phyloP scores from a whole-genome alignment of 1,284 basidiomycete genomes.

The Ceratobasidium sp. region DNA sequence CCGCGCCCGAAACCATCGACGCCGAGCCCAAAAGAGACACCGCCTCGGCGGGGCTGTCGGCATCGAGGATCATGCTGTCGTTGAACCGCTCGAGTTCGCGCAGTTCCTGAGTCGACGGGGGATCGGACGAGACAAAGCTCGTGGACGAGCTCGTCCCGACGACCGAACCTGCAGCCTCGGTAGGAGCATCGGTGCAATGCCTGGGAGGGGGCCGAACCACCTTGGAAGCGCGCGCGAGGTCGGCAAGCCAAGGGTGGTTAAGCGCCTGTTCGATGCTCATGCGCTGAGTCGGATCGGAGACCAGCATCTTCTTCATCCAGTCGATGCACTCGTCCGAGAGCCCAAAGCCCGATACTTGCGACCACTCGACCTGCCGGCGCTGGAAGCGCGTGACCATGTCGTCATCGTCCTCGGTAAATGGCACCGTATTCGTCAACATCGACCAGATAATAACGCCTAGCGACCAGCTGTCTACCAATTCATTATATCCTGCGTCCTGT shows the following conservation, averaged over 20 bases:
- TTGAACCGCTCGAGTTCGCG: conserved; percentile 35
- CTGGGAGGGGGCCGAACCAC: not conserved
- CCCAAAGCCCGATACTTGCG: conserved; percentile 55
- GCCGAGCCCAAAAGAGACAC: conserved; percentile 28
- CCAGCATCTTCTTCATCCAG: conserved; percentile 64
- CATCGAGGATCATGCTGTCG: conserved; percentile 31
- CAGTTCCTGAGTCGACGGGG: conserved; percentile 17
- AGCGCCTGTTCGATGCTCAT: conserved; percentile 70
- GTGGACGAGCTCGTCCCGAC: conserved; percentile 2
- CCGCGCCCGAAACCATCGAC: conserved; percentile 32
- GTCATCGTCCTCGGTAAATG: conserved; percentile 73
- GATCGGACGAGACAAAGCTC: conserved; percentile 41
- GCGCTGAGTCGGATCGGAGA: conserved; percentile 63
- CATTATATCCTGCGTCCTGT: conserved; percentile 76
- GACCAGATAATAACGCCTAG: conserved; percentile 91
- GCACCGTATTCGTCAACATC: conserved; percentile 77
- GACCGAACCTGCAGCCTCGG: conserved; percentile 28
- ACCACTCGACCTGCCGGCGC: conserved; percentile 73
- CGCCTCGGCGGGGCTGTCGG: not conserved
- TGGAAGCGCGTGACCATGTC: conserved; percentile 60
- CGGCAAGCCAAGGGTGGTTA: conserved; percentile 71
- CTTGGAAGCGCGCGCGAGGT: conserved; percentile 11
- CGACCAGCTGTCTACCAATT: conserved; percentile 92
- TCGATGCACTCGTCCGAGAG: conserved; percentile 55
- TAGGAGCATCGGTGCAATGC: conserved; percentile 8